phyloP scores from a whole-genome alignment of 2,329 filamentous ascomycete species.

The Colletotrichum sp. region DNA sequence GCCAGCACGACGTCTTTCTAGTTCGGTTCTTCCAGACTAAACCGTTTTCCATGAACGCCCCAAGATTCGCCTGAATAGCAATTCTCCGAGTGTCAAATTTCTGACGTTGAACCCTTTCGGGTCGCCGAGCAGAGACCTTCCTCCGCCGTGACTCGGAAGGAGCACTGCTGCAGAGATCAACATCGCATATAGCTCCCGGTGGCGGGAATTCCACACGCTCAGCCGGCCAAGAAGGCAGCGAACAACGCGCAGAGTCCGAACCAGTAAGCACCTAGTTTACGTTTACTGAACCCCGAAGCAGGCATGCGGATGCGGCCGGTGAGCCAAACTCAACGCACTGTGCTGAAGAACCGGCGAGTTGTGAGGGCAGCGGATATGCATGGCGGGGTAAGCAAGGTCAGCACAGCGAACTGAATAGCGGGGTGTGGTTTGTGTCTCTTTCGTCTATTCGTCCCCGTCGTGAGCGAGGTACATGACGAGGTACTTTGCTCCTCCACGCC shows the following conservation, averaged over 20 bases:
- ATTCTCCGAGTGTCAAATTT: neutral
- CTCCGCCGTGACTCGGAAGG: neutral
- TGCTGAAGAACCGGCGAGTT: neutral
- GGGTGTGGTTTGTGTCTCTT: neutral
- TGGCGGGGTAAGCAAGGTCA: neutral
- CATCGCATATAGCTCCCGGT: neutral
- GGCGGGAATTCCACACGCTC: neutral
- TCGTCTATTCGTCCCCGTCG: neutral
- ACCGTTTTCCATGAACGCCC: neutral
- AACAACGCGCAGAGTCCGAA: neutral
- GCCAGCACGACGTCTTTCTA: neutral
- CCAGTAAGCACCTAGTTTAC: neutral
- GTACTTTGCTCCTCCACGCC: neutral
- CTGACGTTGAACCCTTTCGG: neutral
- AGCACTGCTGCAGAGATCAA: neutral
- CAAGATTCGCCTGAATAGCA: neutral
- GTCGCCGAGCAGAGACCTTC: neutral
- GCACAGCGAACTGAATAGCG: neutral
- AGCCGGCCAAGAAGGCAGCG: neutral
- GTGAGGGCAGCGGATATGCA: neutral
- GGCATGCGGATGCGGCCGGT: neutral
- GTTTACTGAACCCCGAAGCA: neutral
- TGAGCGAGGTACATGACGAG: neutral
- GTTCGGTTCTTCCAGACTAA: neutral
- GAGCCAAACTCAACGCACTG: neutral